Conservation (phyloP, 1,284 basidiomycete genomes). For the Boletus sp. region DNA sequence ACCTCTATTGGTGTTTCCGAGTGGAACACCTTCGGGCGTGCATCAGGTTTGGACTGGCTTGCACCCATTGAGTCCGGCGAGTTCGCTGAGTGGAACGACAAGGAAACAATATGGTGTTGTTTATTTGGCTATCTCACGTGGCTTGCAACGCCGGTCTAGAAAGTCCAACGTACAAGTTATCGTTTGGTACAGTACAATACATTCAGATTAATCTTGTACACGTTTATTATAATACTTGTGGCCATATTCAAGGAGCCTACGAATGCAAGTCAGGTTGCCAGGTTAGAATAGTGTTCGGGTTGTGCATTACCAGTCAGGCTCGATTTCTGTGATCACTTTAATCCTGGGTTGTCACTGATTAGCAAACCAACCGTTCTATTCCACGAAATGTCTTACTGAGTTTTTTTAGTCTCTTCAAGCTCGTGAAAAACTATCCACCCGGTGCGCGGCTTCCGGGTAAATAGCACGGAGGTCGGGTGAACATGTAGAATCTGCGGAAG, state of each 20-base stretch:
- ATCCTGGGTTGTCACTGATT: conserved; percentile 38
- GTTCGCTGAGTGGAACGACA: background rate
- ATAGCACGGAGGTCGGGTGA: conserved; percentile 93
- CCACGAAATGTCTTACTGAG: conserved; percentile 53
- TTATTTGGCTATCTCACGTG: conserved; percentile 22
- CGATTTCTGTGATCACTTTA: conserved; percentile 56
- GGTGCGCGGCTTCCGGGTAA: conserved; percentile 85
- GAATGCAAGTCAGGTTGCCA: conserved; percentile 1
- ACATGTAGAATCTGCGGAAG: conserved; percentile 71
- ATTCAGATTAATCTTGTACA: conserved; percentile 2
- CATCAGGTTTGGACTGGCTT: conserved; percentile 57
- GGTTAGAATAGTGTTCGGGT: background rate
- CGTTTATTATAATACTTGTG: conserved; percentile 44
- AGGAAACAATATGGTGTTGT: background rate
- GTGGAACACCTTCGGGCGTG: conserved; percentile 58
- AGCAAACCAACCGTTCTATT: conserved; percentile 1
- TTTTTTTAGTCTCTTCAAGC: conserved; percentile 94
- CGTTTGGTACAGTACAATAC: background rate
- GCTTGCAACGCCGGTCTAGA: background rate
- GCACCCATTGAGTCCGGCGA: conserved; percentile 53
- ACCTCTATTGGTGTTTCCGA: conserved; percentile 67
- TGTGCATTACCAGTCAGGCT: conserved; percentile 52
- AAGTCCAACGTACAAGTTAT: background rate
- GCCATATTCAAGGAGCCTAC: conserved; percentile 50
- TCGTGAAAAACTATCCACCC: conserved; percentile 97